These are phyloP conservation scores for Waltergamsia citrina DNA, from an alignment of 2,329 filamentous ascomycete genomes.

Conservation along the genomic window DNA sequence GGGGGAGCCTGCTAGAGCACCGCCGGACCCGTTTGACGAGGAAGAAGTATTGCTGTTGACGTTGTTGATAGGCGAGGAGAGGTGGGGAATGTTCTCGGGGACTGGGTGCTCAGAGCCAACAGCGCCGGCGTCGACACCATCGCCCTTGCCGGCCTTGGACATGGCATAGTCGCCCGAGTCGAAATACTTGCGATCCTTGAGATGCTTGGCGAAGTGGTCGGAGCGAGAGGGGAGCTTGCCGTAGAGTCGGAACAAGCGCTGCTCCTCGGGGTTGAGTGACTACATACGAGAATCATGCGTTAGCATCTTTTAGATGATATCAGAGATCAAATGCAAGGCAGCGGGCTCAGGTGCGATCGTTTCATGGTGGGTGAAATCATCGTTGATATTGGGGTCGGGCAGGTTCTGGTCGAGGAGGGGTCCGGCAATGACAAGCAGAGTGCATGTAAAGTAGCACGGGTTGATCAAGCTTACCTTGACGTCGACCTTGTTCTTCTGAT, in stretches of 20 bases:
- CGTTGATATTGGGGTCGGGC: too few species aligned
- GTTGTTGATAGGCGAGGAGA: constrained; percentile 53
- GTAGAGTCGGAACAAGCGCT: constrained; percentile 92
- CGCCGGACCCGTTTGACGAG: constrained; percentile 12
- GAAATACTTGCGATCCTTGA: constrained; percentile 99
- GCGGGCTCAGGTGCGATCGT: too few species aligned
- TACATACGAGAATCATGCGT: too few species aligned
- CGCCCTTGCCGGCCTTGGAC: constrained; percentile 94
- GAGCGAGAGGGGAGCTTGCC: constrained; percentile 96
- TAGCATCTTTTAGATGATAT: background rate
- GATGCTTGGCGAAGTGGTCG: constrained; percentile 93
- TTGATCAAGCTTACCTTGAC: constrained; percentile 61
- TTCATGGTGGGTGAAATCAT: too few species aligned
- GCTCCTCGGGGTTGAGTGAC: constrained; percentile 90
- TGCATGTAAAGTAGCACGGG: too few species aligned
- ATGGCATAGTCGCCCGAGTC: constrained; percentile 94
- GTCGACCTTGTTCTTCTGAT: constrained; percentile 98
- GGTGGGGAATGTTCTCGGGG: constrained; percentile 89
- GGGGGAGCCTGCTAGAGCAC: constrained; percentile 18
- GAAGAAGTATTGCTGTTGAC: constrained; percentile 14
- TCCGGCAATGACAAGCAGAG: too few species aligned
- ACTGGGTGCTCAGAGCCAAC: constrained; percentile 93
- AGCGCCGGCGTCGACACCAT: constrained; percentile 84
- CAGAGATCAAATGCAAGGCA: background rate
- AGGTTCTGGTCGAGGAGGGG: too few species aligned